These are phyloP conservation scores for Fusarium napiforme DNA, from an alignment of 2,329 filamentous ascomycete genomes.

Conservation along the genomic window DNA sequence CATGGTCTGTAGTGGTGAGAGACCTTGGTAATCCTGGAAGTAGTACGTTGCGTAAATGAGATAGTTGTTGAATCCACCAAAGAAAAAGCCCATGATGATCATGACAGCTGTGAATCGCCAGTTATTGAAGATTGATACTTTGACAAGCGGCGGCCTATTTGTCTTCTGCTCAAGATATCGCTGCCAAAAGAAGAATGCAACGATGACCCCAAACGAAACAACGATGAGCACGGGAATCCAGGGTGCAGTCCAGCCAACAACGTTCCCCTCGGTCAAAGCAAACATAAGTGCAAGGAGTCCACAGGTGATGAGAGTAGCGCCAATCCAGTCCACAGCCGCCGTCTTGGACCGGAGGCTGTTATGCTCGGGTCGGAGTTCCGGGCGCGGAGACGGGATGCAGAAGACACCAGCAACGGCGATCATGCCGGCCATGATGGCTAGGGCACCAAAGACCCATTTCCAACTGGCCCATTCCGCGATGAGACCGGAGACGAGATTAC, in stretches of 20 bases:
- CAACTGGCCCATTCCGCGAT: constrained; percentile 71
- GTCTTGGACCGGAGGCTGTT: constrained; percentile 51
- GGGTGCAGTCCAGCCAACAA: constrained; percentile 72
- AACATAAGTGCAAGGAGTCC: constrained; percentile 73
- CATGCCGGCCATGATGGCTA: constrained; percentile 67
- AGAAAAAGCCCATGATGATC: constrained; percentile 73
- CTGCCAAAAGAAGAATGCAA: constrained; percentile 70
- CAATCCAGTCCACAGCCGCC: constrained; percentile 71
- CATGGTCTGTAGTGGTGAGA: constrained; percentile 72
- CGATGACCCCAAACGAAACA: constrained; percentile 65
- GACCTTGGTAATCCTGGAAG: constrained; percentile 74
- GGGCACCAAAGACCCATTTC: constrained; percentile 75
- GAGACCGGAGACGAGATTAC: constrained; percentile 72
- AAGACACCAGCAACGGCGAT: constrained; percentile 68
- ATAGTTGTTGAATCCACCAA: constrained; percentile 74
- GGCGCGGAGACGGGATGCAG: constrained; percentile 66
- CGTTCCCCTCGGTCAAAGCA: constrained; percentile 75
- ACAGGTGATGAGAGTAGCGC: constrained; percentile 70
- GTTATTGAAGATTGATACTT: constrained; percentile 71
- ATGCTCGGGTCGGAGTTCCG: constrained; percentile 39
- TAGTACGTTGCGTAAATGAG: constrained; percentile 76
- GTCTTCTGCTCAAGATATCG: constrained; percentile 51
- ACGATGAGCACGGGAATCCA: constrained; percentile 71
- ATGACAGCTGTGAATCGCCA: constrained; percentile 70
- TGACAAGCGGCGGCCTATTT: constrained; percentile 68